Evolutionary conservation across 148 eudicot genomes (phyloP).

Genomic region (Vaccinium myrtillus): DNA sequence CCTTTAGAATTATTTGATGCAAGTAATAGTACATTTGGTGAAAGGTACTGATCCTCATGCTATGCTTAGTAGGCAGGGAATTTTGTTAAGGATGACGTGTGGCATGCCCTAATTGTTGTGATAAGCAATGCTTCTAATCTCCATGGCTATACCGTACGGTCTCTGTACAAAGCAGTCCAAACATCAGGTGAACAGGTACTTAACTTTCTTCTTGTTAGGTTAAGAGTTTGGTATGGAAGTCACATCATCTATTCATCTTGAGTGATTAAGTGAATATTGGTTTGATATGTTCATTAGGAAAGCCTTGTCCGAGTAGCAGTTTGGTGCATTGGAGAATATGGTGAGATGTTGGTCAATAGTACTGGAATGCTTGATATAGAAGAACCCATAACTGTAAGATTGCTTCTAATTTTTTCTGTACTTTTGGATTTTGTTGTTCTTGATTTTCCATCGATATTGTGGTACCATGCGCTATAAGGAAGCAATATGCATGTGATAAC

Average conservation of each 20-base stretch:
- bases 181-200: conserved; percentile 78
- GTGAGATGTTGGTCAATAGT: conserved; percentile 86
- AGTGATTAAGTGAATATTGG: conserved; percentile 13
- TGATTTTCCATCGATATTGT: conserved; percentile 12
- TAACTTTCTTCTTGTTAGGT: conserved; percentile 10
- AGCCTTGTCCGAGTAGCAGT: conserved; percentile 90
- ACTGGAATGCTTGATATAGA: conserved; percentile 83
- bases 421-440: neutral
- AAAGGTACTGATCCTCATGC: conserved; percentile 34
- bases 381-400: conserved; percentile 90
- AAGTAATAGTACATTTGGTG: neutral
- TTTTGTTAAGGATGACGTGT: conserved; percentile 84
- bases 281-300: conserved; percentile 48
- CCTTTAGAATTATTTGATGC: neutral
- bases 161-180: conserved; percentile 68
- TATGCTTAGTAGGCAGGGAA: conserved; percentile 84
- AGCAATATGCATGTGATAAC: neutral
- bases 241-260: neutral
- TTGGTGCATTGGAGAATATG: conserved; percentile 99
- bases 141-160: conserved; percentile 81
- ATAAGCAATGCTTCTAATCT: conserved; percentile 85
- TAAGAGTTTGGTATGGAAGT: conserved; percentile 12
- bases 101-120: conserved; percentile 87
- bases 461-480: neutral
- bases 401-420: conserved; percentile 12